A percentile compares a stretch with the other conserved stretches of the same genome.
Evolutionary conservation across 805 yeast genomes (phyloP).

Genomic region (Blastobotrys americana): DNA sequence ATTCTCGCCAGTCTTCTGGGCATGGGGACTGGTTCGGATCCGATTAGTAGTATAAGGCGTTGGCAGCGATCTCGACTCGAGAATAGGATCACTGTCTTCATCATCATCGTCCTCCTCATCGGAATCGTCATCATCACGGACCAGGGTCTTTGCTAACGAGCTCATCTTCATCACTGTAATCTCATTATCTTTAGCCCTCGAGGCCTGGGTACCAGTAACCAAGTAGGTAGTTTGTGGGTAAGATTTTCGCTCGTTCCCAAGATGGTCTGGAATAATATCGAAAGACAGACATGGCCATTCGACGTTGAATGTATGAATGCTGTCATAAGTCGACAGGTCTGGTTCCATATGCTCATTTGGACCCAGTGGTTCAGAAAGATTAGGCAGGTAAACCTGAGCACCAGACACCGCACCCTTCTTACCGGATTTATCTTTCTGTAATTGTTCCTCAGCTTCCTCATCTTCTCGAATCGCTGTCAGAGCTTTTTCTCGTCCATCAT

Average conservation of each 20-base stretch:
- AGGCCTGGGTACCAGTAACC: conserved; percentile 92
- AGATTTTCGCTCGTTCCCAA: conserved; percentile 81
- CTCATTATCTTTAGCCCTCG: conserved; percentile 80
- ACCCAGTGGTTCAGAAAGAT: conserved; percentile 80
- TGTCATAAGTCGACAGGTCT: conserved; percentile 91
- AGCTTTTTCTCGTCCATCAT: conserved; percentile 26
- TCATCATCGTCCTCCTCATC: conserved; percentile 69
- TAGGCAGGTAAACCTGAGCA: conserved; percentile 65
- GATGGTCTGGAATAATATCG: conserved; percentile 77
- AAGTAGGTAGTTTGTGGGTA: conserved; percentile 83
- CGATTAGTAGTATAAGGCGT: conserved; percentile 82
- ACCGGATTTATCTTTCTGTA: conserved; percentile 28
- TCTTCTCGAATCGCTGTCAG: conserved; percentile 21
- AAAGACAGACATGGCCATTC: conserved; percentile 97
- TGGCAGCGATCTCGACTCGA: conserved; percentile 78
- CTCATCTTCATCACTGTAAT: conserved; percentile 75
- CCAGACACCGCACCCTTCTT: conserved; percentile 33
- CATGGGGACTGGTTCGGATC: conserved; percentile 74
- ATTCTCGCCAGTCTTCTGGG: conserved; percentile 66
- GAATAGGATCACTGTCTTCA: conserved; percentile 69
- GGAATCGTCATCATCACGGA: conserved; percentile 73
- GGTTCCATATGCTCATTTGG: conserved; percentile 96
- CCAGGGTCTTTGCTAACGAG: conserved; percentile 75
- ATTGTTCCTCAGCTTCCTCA: conserved; percentile 28
- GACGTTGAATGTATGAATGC: conserved; percentile 87